Evolutionary conservation across 129 eudicot species (phyloP), one percentile per base, ranked within the genome.

Genomic region (Silybum marianum): DNA sequence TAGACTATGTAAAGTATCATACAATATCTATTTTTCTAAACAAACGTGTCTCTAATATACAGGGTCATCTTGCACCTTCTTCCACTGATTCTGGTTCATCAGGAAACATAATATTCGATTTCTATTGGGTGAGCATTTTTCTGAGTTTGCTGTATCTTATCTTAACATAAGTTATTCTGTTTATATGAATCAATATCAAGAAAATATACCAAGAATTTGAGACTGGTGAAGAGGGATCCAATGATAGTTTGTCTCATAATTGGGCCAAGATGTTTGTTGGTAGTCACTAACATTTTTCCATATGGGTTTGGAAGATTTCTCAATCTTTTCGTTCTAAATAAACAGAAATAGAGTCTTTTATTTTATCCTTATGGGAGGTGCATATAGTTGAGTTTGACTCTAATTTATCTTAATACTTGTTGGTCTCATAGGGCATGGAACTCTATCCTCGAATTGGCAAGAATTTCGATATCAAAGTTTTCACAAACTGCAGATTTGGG

Each of bases 391-490:
- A 23, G 19, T 76, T 46, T 30, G 16, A 34, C 13, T 21, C 34
- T n/a, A 39, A 58, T n/a, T 32, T 60, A 75, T 79, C 6, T 48
- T 51, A 25, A 25, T 80, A 54, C 12, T 83, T 74, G 67, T 73
- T 54, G 72, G 58, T 77, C 63, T 78, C 69, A 39, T 77, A 95
- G 99, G 99, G 99, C 28, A 95, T 95, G 99, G 99, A 95, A 85
- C 89, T 95, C 48, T 95, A 95, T 91, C 99, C 99, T 76, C 94
- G 99, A 32, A 95, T 95, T 72, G 99, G 99, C 75, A 92, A 93
- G 86, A 84, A 85, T 85, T 91, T 95, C 18, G 99, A 92, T 84
- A 93, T 92, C 78, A 95, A 92, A 87, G 98, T 95, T 62, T 92
- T 95, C 80, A 95, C 99, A 6, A 95, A 95, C 88, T 93, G 98